Base-by-base conservation (phyloP, 495 filamentous ascomycete species). In the Ascobolus immersus region DNA sequence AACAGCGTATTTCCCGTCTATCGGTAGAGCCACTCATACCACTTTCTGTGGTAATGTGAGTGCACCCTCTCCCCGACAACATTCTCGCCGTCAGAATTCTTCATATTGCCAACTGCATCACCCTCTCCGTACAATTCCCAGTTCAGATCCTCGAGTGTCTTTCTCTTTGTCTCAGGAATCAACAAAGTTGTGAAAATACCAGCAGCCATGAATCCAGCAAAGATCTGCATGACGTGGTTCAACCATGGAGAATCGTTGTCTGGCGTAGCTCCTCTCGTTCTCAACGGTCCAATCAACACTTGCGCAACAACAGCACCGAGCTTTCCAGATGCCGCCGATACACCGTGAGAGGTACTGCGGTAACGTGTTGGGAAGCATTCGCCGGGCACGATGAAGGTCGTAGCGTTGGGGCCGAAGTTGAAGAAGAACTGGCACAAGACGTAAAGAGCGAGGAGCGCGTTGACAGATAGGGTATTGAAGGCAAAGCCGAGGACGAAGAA, bases 281-380 rank as follows among this genome's bases (percentile, higher is more conserved):
- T 48, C 4, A 65, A 50, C 1, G 61, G 61, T 9, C 56, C 51
- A n/a, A 58, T 57, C 22, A 65, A 55, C 22, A 63, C 52, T 39
- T 68, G 64, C 1, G 62, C 61, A 28, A 65, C 28, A 47, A 77
- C 81, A 32, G 79, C 73, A 6, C 79, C 77, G 10, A 86, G 48
- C 49, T 92, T 92, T 23, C 81, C 81, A 2, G 70, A 58, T 0
- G 73, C 79, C 9, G 79, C 81, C 4, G 71, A 78, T 48, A 92
- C 62, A 31, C 81, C 81, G 53, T 90, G 79, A 3, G 73, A 74
- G 20, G 77, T 78, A 5, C 70, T 73, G 3, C 81, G 65, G 48
- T 84, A 86, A 26, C 79, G 69, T 3, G 81, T 90, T 0, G 80
- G 81, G 57, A 86, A 92, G 44, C 69, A 73, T 50, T 92, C 81